These are phyloP conservation scores for Cucurbita argyrosperma DNA, from an alignment of 306 rosid species.

Conservation along the genomic window DNA sequence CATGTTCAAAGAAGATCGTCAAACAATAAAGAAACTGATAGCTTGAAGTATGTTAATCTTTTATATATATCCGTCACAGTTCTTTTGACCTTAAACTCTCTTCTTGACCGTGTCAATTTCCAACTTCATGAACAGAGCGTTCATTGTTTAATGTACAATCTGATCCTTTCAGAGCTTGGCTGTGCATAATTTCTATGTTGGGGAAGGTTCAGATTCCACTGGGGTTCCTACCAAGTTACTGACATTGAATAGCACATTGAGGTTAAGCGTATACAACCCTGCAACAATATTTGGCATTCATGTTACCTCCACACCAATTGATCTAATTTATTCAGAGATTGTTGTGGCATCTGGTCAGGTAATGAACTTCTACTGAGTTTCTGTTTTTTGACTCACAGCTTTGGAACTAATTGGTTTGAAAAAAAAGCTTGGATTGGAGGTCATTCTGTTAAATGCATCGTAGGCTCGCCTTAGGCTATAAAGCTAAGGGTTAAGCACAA, in stretches of 20 bases:
- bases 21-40: not conserved
- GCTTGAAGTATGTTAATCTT: not conserved
- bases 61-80: not conserved
- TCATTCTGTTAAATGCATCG: not conserved
- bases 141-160: not conserved
- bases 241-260: conserved; percentile 61
- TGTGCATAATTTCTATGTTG: conserved; percentile 52
- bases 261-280: conserved; percentile 61
- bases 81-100: not conserved
- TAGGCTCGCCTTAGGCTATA: not conserved
- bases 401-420: not conserved
- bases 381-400: not conserved
- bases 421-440: not conserved
- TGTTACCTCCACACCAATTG: conserved; percentile 55
- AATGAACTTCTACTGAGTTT: not conserved
- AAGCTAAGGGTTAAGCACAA: not conserved
- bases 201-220: conserved; percentile 67
- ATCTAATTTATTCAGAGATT: conserved; percentile 60
- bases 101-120: not conserved
- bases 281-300: conserved; percentile 87
- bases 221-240: conserved; percentile 73
- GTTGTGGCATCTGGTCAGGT: conserved; percentile 79
- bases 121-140: not conserved
- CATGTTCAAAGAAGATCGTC: too few relatives aligned
- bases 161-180: conserved; percentile 53